Percentiles rank a stretch among this genome's conserved stretches.
Conservation (phyloP, 768 basidiomycete genomes). For the Tricholoma hemisulphureum region DNA sequence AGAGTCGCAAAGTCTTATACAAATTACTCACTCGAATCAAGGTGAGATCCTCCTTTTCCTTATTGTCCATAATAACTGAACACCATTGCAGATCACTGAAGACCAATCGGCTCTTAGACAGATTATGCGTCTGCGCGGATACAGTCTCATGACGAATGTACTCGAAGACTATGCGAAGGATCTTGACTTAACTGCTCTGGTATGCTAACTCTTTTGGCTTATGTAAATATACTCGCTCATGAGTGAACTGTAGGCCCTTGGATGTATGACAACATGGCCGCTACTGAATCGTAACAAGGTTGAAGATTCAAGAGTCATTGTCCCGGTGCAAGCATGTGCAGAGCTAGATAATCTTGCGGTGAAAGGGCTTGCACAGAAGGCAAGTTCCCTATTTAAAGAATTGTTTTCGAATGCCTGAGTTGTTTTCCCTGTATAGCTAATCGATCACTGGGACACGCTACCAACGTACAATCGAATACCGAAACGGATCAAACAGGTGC, state of each 20-base stretch:
- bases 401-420: background rate
- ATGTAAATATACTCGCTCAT: background rate
- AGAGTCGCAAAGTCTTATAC: slow-evolving; percentile 74
- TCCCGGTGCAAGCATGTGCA: slow-evolving; percentile 55
- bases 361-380: slow-evolving; percentile 61
- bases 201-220: slow-evolving; percentile 35
- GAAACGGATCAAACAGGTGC: slow-evolving; percentile 48
- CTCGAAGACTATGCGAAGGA: slow-evolving; percentile 76
- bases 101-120: slow-evolving; percentile 76
- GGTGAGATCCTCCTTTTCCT: slow-evolving; percentile 37
- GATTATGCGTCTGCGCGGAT: slow-evolving; percentile 90
- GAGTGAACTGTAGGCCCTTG: slow-evolving; percentile 46
- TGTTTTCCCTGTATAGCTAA: slow-evolving; percentile 44
- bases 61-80: background rate
- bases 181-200: slow-evolving; percentile 65
- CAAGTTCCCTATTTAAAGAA: slow-evolving; percentile 28
- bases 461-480: slow-evolving; percentile 86
- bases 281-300: slow-evolving; percentile 87
- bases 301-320: slow-evolving; percentile 68
- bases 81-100: slow-evolving; percentile 66
- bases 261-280: slow-evolving; percentile 77
- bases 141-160: slow-evolving; percentile 87
- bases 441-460: slow-evolving; percentile 78
- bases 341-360: slow-evolving; percentile 57
- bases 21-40: slow-evolving; percentile 85